Evolutionary conservation across 345 rosid genomes (phyloP).

Genomic region (Eutrema japonicum): DNA sequence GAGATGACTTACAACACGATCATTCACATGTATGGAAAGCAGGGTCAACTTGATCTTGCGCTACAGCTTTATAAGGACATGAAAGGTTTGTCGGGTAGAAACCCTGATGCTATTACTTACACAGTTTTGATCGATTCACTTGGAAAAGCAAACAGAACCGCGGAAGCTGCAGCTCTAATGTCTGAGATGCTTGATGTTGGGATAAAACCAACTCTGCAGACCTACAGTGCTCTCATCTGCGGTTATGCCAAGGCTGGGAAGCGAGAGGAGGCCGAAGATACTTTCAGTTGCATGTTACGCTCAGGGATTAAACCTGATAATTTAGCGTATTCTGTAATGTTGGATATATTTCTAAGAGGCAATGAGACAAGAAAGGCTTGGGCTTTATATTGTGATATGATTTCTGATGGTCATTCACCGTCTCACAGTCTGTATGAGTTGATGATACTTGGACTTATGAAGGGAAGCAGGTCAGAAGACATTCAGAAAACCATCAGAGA

Average conservation of each 20-base stretch:
- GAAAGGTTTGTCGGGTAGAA: conserved; percentile 64
- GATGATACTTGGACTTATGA: conserved; percentile 58
- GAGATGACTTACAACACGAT: conserved; percentile 93
- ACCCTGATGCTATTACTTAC: conserved; percentile 88
- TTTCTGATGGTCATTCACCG: conserved; percentile 59
- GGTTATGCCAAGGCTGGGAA: conserved; percentile 96
- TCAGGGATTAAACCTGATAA: conserved; percentile 85
- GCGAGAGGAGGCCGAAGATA: conserved; percentile 73
- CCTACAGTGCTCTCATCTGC: conserved; percentile 93
- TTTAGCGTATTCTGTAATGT: conserved; percentile 84
- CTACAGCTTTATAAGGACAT: conserved; percentile 78
- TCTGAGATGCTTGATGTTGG: conserved; percentile 87
- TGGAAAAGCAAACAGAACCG: conserved; percentile 78
- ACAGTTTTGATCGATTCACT: conserved; percentile 91
- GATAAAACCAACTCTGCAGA: conserved; percentile 82
- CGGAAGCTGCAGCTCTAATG: conserved; percentile 78
- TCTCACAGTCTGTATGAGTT: conserved; percentile 61
- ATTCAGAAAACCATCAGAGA: conserved; percentile 67
- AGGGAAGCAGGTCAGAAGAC: conserved; percentile 60
- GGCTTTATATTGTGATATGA: conserved; percentile 68
- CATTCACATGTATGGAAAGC: conserved; percentile 96
- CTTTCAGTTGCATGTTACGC: conserved; percentile 74
- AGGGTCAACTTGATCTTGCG: conserved; percentile 75
- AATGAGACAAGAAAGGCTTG: conserved; percentile 66
- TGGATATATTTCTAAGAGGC: conserved; percentile 75